These are phyloP conservation scores for Zygosaccharomyces bisporus DNA, from an alignment of 805 yeast species.

Conservation along the genomic window DNA sequence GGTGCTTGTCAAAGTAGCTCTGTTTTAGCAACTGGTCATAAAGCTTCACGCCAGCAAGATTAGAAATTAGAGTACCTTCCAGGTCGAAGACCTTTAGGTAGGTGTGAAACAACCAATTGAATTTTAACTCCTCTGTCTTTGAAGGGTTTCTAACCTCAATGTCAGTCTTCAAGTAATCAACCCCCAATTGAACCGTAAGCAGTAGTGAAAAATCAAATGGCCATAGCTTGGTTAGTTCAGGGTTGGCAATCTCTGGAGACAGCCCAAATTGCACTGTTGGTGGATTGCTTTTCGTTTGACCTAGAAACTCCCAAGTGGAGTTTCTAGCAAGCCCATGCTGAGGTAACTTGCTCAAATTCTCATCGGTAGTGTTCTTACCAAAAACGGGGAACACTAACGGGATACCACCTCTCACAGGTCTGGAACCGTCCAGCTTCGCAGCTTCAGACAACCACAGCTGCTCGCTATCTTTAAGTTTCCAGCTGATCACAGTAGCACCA, in stretches of 20 bases:
- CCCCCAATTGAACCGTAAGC: conserved; percentile 59
- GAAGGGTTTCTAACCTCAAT: conserved; percentile 78
- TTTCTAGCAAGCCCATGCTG: conserved; percentile 97
- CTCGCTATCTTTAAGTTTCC: conserved; percentile 70
- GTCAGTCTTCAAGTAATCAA: conserved; percentile 56
- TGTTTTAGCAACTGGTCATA: conserved; percentile 71
- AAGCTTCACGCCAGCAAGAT: conserved; percentile 67
- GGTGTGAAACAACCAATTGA: conserved; percentile 94
- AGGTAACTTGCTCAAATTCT: conserved; percentile 64
- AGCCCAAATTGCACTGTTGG: conserved; percentile 88
- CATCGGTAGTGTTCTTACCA: conserved; percentile 64
- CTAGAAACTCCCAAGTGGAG: conserved; percentile 89
- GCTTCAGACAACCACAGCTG: conserved; percentile 77
- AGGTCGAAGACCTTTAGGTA: conserved; percentile 75
- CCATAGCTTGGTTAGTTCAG: conserved; percentile 60
- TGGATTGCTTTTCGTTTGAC: conserved; percentile 66
- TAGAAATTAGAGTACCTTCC: conserved; percentile 70
- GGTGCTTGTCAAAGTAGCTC: conserved; percentile 65
- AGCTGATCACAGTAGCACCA: conserved; percentile 87
- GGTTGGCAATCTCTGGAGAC: conserved; percentile 76
- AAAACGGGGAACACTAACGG: conserved; percentile 94
- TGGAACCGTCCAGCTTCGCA: conserved; percentile 85
- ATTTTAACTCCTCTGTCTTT: conserved; percentile 53
- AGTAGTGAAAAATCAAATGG: conserved; percentile 71
- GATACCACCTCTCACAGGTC: conserved; percentile 96